phyloP scores from a whole-genome alignment of 164 flowering plant genomes.

The Pachysandra terminalis region DNA sequence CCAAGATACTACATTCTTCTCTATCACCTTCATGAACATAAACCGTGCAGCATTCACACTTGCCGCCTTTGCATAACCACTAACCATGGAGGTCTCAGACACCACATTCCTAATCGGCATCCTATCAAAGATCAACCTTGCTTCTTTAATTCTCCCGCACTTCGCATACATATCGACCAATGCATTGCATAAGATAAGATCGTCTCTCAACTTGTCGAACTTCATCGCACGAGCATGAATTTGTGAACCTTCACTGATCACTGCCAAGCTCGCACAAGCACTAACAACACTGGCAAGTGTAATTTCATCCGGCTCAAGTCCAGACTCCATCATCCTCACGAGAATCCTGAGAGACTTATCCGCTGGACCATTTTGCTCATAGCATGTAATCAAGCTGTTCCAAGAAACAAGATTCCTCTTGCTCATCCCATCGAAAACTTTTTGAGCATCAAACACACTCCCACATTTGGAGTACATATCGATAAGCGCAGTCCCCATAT shows the following conservation, averaged over 20 bases:
- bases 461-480: conserved; percentile 66
- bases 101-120: conserved; percentile 53
- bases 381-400: conserved; percentile 68
- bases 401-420: conserved; percentile 54
- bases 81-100: conserved; percentile 62
- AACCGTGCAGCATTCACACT: conserved; percentile 47
- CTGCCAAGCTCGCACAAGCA: conserved; percentile 57
- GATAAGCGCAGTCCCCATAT: conserved; percentile 61
- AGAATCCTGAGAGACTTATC: conserved; percentile 46
- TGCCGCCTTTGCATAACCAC: conserved; percentile 61
- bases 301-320: conserved; percentile 53
- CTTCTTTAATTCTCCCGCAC: conserved; percentile 40
- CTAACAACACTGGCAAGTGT: conserved; percentile 67
- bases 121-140: conserved; percentile 54
- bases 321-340: conserved; percentile 44
- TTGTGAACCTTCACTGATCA: conserved; percentile 43
- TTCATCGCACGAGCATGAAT: conserved; percentile 53
- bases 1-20: conserved; percentile 64
- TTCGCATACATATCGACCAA: conserved; percentile 79
- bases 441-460: conserved; percentile 37
- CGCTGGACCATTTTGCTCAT: conserved; percentile 72
- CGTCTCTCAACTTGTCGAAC: conserved; percentile 40
- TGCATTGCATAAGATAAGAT: conserved; percentile 53
- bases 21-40: conserved; percentile 52
- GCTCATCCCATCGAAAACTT: conserved; percentile 46